phyloP scores from a whole-genome alignment of 1,284 basidiomycete genomes.

The Paramarasmius palmivorus region DNA sequence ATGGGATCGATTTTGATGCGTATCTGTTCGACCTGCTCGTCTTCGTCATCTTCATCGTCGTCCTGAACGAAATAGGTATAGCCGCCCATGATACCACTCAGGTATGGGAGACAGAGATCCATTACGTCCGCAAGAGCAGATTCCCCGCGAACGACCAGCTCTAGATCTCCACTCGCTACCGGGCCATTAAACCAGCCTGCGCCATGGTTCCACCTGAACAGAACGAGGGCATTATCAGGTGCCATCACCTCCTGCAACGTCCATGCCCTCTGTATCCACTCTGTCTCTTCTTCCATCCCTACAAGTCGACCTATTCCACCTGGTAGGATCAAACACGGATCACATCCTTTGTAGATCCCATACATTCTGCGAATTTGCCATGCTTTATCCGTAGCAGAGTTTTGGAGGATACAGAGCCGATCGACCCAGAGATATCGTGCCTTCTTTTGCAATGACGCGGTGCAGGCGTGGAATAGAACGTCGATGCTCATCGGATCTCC shows the following conservation, averaged over 20 bases:
- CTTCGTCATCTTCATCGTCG: too few relatives aligned
- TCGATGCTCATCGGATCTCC: background rate
- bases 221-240: background rate
- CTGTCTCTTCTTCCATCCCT: background rate
- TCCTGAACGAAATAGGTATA: too few relatives aligned
- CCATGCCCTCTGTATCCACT: background rate
- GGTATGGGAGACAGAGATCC: too few relatives aligned
- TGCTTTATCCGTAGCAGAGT: background rate
- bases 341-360: background rate
- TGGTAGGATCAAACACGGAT: background rate
- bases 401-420: background rate
- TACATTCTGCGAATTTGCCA: constrained; percentile 1
- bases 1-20: too few relatives aligned
- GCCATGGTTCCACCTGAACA: background rate
- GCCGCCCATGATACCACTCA: too few relatives aligned
- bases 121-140: too few relatives aligned
- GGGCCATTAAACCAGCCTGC: background rate
- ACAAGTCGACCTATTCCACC: background rate
- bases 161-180: too few relatives aligned
- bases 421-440: background rate
- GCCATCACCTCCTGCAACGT: constrained; percentile 1
- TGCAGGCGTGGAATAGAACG: background rate
- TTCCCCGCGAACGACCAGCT: too few relatives aligned
- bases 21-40: too few relatives aligned
- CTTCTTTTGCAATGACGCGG: background rate